phyloP scores from a whole-genome alignment of 495 filamentous ascomycete genomes.

The Xylaria palmicola region DNA sequence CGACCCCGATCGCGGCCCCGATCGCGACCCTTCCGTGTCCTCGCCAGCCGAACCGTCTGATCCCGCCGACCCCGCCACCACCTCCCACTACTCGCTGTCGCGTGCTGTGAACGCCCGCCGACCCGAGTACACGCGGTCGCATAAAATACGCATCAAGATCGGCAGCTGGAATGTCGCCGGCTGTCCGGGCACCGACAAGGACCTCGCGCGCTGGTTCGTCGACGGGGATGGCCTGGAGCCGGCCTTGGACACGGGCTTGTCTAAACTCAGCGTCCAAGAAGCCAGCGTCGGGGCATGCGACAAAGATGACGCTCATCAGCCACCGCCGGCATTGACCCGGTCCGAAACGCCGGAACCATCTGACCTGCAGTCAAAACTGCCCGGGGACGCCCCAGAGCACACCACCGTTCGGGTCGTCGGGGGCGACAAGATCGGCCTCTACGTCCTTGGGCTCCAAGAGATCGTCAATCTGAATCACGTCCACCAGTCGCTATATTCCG shows the following conservation, averaged over 20 bases:
- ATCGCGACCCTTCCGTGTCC: constrained; percentile 26
- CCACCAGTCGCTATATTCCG: constrained; percentile 62
- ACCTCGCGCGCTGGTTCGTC: constrained; percentile 83
- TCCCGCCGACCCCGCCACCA: constrained; percentile 33
- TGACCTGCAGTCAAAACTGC: background rate
- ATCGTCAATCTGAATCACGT: constrained; percentile 79
- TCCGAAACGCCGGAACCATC: background rate
- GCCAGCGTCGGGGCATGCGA: constrained; percentile 23
- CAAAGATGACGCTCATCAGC: constrained; percentile 13
- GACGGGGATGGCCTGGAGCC: constrained; percentile 59
- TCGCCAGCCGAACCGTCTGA: constrained; percentile 39
- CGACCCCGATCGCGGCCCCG: constrained; percentile 16
- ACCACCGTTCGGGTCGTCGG: constrained; percentile 38
- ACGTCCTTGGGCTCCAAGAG: constrained; percentile 88
- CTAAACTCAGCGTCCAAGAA: constrained; percentile 46
- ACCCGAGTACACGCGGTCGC: constrained; percentile 71
- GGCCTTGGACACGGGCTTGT: constrained; percentile 54
- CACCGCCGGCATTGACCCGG: background rate
- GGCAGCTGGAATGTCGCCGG: constrained; percentile 95
- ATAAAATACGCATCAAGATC: constrained; percentile 75
- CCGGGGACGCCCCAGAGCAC: constrained; percentile 2
- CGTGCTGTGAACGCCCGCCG: constrained; percentile 65
- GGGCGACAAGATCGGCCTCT: constrained; percentile 74
- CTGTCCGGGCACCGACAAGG: constrained; percentile 76
- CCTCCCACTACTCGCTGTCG: constrained; percentile 46